Conservation (phyloP, 148 eudicot genomes). For the Camellia granthamiana region DNA sequence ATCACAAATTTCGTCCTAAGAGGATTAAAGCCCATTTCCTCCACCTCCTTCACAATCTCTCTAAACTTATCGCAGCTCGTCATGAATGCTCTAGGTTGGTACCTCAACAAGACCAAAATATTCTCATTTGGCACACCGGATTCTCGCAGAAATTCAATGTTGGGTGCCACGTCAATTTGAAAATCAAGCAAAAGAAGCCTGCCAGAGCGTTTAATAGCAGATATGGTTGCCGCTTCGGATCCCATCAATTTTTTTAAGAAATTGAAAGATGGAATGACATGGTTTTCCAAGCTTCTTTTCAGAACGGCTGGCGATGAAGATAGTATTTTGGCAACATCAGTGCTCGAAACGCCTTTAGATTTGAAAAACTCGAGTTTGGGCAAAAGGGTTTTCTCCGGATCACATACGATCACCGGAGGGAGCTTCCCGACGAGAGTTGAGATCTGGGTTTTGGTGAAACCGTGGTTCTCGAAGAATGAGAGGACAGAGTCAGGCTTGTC, state of each 20-base stretch:
- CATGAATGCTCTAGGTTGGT: slow-evolving; percentile 7
- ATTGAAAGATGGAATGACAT: slow-evolving; percentile 3
- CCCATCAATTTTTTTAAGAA: not conserved
- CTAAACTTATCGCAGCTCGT: slow-evolving; percentile 1
- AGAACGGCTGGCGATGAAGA: not conserved
- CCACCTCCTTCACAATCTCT: slow-evolving; percentile 20
- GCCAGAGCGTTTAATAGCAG: not conserved
- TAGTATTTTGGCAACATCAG: not conserved
- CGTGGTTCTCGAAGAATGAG: no score
- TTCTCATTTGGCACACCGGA: slow-evolving; percentile 11
- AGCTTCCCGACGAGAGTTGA: not conserved
- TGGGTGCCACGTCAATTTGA: not conserved
- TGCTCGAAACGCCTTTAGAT: slow-evolving; percentile 1
- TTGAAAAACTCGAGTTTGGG: slow-evolving; percentile 11
- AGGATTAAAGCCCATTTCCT: slow-evolving; percentile 24
- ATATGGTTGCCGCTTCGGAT: not conserved
- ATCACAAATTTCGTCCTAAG: not conserved
- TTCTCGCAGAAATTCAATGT: not conserved
- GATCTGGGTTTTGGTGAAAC: no score
- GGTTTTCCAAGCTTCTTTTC: not conserved
- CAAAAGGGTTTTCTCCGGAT: slow-evolving; percentile 9
- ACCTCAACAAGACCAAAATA: slow-evolving; percentile 11
- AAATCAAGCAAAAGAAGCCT: not conserved
- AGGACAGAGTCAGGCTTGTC: no score
- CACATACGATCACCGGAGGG: not conserved